Base-by-base conservation (phyloP, 2,329 filamentous ascomycete genomes). In the Thielaviopsis cerberus region DNA sequence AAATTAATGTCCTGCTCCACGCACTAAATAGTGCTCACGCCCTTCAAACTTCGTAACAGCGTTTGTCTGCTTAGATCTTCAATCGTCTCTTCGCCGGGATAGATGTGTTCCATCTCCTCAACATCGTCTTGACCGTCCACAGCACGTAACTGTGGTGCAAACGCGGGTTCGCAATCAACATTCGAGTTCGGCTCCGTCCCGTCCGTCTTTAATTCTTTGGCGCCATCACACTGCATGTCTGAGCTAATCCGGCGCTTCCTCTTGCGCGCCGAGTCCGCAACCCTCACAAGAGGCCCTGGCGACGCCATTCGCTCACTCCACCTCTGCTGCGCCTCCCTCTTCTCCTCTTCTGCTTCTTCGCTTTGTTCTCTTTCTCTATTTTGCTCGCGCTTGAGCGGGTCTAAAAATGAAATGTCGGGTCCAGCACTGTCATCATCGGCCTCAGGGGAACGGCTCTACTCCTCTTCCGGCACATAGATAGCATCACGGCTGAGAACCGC, bases 401-500 rank as follows among this genome's bases (percentile, higher is more conserved):
- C 22, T 27, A 51, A 6, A 54, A 59, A 26, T 20, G 27, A 24
- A 25, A 53, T 54, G 37, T 55, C 45, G 55, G n/a, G 45, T 50
- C 23, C 57, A 22, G 27, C 54, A 52, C 41, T 53, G 48, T 24
- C 53, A 58, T 53, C 48, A n/a, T 25, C 17, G 15, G 26, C 24
- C 13, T 26, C 41, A 24, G 37, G 24, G 17, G 20, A 23, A 22
- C 26, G 55, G 10, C 25, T 56, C 56, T 61, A 61, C 53, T 61
- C 59, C n/a, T 61, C 56, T 53, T 74, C 71, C 2, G 72, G 71
- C 60, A 73, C 69, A 68, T 82, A 86, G 51, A 97, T 83, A 8
- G 82, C 88, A 67, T 95, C 88, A 67, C 87, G 87, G 71, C 90
- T 94, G 61, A 91, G 74, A 62, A 94, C 76, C 27, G 87, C 87